Evolutionary conservation across 768 basidiomycete genomes (phyloP), one percentile per base, ranked within the genome.

Genomic region (Trametes gibbosa): DNA sequence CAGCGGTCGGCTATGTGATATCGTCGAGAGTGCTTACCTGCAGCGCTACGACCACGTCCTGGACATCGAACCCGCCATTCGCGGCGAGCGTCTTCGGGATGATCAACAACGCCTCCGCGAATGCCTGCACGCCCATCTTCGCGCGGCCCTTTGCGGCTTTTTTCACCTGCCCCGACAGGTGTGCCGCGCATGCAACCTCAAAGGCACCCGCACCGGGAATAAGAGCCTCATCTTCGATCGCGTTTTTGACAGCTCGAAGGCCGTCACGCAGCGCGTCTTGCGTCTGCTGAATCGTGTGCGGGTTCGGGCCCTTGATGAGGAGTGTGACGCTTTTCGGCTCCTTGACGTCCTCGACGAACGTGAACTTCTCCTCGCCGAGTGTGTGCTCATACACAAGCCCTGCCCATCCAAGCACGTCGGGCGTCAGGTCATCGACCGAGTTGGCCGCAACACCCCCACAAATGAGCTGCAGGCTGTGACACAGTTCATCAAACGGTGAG

Each of bases 381-480:
- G 95, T 98, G 75, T 98, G 95, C 75, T 99, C 97, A 77, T 99
- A 99, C 29, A 99, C 94, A 62, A 98, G 85, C 9, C 97, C 97
- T 41, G 97, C 97, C 90, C 92, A 97, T 32, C 97, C 97, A 50
- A 99, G 86, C 34, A 93, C 81, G 53, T 89, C 88, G 14, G 96
- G 94, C 1, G 85, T 86, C 50, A 99, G 82, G 70, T 99, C 96
- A 66, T 99, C 97, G 14, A 98, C 94, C 56, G 95, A 97, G 77
- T 99, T 98, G 72, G 98, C 96, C 2, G 97, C 95, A 65, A 86
- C 80, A 66, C 97, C 97, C 54, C 97, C 97, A 73, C 92, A 95
- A 54, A 94, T 84, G 53, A 98, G 84, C 72, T 98, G 97, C 56
- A 99, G 73, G 41, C 95, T 96, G 68, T 50, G 50, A 4, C 55